A percentile compares a stretch with the other conserved stretches of the same genome.
Evolutionary conservation across 2,329 filamentous ascomycete genomes (phyloP).

Genomic region (Fusarium penzigii): DNA sequence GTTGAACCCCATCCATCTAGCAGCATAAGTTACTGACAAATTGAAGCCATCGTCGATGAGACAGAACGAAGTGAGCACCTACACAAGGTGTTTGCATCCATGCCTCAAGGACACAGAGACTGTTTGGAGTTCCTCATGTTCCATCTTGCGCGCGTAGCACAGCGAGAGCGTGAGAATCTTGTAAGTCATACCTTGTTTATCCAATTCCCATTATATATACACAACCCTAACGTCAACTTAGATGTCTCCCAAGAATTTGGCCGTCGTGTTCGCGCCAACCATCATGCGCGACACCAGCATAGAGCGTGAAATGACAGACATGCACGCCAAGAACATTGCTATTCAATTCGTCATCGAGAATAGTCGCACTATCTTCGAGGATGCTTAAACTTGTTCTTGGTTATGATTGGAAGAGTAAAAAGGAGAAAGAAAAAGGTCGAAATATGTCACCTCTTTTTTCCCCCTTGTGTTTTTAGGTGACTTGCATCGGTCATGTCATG

Average conservation of each 20-base stretch:
- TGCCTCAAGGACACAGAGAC: slow-evolving; percentile 83
- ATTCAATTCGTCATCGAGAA: slow-evolving; percentile 94
- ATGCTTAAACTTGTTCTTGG: slow-evolving; percentile 30
- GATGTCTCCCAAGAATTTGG: slow-evolving; percentile 96
- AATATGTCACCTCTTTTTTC: no score
- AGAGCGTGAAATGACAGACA: slow-evolving; percentile 94
- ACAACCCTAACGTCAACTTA: slow-evolving; percentile 34
- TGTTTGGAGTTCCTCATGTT: slow-evolving; percentile 93
- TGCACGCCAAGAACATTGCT: slow-evolving; percentile 87
- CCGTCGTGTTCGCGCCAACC: slow-evolving; percentile 96
- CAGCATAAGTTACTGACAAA: slow-evolving; percentile 21
- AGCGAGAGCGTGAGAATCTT: slow-evolving; percentile 80
- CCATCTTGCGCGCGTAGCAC: slow-evolving; percentile 85
- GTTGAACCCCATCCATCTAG: slow-evolving; percentile 32
- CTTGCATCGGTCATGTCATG: neutral
- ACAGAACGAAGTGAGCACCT: slow-evolving; percentile 71
- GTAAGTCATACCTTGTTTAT: slow-evolving; percentile 47
- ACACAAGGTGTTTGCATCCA: slow-evolving; percentile 70
- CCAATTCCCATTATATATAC: neutral
- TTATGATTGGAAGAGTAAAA: slow-evolving; percentile 7
- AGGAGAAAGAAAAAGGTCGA: slow-evolving; percentile 1
- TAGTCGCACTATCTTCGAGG: slow-evolving; percentile 76
- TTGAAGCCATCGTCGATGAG: slow-evolving; percentile 62
- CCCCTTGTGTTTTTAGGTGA: neutral
- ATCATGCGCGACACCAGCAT: slow-evolving; percentile 92